phyloP scores from a whole-genome alignment of 768 basidiomycete species.

The Boletus reticulatus region DNA sequence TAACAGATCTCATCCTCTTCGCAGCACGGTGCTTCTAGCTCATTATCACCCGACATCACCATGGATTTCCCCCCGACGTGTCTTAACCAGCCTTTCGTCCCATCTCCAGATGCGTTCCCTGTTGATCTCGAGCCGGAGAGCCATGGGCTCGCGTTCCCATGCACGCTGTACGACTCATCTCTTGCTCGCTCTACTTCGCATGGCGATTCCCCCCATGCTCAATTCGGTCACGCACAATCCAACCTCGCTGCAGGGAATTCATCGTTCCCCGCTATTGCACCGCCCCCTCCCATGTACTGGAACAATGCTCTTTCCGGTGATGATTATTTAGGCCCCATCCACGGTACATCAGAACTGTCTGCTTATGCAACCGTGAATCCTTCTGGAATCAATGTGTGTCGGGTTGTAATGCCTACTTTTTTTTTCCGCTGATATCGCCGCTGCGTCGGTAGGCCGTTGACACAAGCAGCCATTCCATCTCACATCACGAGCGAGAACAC shows the following conservation, averaged over 20 bases:
- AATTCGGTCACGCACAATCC: not conserved
- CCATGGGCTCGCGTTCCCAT: no score
- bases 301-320: not conserved
- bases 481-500: not conserved
- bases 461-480: not conserved
- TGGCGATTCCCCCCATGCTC: no score
- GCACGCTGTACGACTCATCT: not conserved
- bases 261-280: not conserved
- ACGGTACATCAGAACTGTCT: not conserved
- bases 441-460: not conserved
- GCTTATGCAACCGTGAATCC: not conserved
- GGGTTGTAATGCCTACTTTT: not conserved
- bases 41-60: no score
- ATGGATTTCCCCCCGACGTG: no score
- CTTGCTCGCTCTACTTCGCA: not conserved
- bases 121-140: no score
- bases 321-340: rapidly evolving
- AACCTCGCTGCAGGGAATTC: not conserved
- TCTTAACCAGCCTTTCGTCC: not conserved
- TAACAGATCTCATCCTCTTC: no score
- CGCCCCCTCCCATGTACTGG: not conserved
- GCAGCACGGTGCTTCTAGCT: no score
- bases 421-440: not conserved
- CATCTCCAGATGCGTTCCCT: not conserved
- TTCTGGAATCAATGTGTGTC: not conserved